A percentile compares a stretch with the other conserved stretches of the same genome.
phyloP scores from a whole-genome alignment of 306 rosid genomes.

The Vigna trinervia region DNA sequence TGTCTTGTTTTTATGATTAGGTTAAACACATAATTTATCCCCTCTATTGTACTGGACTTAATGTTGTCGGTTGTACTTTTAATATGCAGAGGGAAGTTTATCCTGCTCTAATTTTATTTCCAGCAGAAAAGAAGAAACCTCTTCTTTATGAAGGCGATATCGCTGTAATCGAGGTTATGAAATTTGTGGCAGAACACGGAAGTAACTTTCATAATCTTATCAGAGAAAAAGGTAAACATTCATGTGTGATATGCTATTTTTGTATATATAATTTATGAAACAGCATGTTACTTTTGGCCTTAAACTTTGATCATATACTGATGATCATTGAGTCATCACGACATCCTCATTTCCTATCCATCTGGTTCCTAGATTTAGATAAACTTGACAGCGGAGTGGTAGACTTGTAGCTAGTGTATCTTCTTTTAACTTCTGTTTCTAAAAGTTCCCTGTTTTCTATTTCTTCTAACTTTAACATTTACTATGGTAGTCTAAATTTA shows the following conservation, averaged over 20 bases:
- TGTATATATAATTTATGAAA: conserved; percentile 12
- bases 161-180: conserved; percentile 73
- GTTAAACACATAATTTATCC: too few relatives aligned
- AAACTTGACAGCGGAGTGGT: conserved; percentile 31
- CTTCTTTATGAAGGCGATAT: conserved; percentile 75
- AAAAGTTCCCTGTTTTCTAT: conserved; percentile 31
- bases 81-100: conserved; percentile 81
- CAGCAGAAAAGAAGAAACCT: conserved; percentile 73
- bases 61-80: conserved; percentile 43
- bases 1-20: conserved; percentile 4
- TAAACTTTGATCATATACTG: conserved; percentile 16
- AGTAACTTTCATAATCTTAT: conserved; percentile 63
- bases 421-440: conserved; percentile 31
- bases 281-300: conserved; percentile 19
- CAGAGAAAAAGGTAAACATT: conserved; percentile 67
- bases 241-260: neutral
- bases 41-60: neutral
- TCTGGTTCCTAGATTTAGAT: conserved; percentile 3
- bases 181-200: conserved; percentile 81
- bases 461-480: conserved; percentile 13
- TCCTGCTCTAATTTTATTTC: conserved; percentile 87
- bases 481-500: conserved; percentile 17
- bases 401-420: conserved; percentile 35
- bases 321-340: neutral
- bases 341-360: conserved; percentile 11